A percentile compares a stretch with the other conserved stretches of the same genome.
Evolutionary conservation across 2,329 filamentous ascomycete genomes (phyloP).

Genomic region (Colletotrichum higginsianum): DNA sequence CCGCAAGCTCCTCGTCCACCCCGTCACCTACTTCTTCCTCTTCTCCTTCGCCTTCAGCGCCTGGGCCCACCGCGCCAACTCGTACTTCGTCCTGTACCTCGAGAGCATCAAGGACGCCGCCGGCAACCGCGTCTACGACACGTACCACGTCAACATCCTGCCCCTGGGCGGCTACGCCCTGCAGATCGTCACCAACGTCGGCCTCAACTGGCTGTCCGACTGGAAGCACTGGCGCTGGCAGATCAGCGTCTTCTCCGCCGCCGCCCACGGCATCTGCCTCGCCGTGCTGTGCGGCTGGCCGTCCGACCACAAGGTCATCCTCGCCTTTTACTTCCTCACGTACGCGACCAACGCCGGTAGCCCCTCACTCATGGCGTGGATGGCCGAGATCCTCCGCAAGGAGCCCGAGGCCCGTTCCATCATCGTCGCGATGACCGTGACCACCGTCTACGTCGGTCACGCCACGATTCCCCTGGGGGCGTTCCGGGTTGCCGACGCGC

Average conservation of each 20-base stretch:
- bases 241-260: conserved; percentile 50
- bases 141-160: conserved; percentile 52
- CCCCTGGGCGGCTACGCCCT: conserved; percentile 51
- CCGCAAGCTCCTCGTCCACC: conserved; percentile 48
- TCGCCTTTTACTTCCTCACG: conserved; percentile 55
- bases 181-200: conserved; percentile 54
- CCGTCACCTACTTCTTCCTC: conserved; percentile 51
- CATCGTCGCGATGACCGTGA: conserved; percentile 55
- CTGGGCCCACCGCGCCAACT: conserved; percentile 51
- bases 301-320: conserved; percentile 49
- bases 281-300: conserved; percentile 54
- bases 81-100: conserved; percentile 54
- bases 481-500: conserved; percentile 53
- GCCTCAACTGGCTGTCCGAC: conserved; percentile 54
- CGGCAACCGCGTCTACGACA: conserved; percentile 48
- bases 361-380: conserved; percentile 55
- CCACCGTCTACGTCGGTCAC: conserved; percentile 56
- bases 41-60: conserved; percentile 49
- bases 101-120: conserved; percentile 48
- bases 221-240: conserved; percentile 58
- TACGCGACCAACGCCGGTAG: conserved; percentile 53
- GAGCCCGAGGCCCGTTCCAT: conserved; percentile 55
- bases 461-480: conserved; percentile 56
- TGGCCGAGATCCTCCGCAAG: conserved; percentile 52
- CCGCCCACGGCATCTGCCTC: conserved; percentile 50